phyloP scores from a whole-genome alignment of 1,139 yeast species.

The Candida sp. region DNA sequence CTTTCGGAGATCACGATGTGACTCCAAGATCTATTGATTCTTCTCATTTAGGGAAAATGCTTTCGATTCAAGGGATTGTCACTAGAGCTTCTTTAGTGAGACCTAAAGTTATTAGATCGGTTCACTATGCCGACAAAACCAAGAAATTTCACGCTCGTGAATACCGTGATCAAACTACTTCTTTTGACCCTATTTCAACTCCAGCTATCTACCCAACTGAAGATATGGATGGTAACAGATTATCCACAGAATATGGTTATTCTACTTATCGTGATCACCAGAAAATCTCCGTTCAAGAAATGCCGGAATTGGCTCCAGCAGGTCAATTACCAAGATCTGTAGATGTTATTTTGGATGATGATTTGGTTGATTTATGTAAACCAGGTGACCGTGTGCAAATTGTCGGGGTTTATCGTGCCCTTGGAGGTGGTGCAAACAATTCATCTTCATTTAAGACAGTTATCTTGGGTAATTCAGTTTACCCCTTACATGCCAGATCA shows the following conservation, averaged over 20 bases:
- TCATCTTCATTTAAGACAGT: constrained; percentile 76
- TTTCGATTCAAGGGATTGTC: constrained; percentile 93
- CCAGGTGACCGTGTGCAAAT: constrained; percentile 97
- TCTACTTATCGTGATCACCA: constrained; percentile 95
- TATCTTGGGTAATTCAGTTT: constrained; percentile 82
- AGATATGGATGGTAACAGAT: constrained; percentile 85
- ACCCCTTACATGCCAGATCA: constrained; percentile 83
- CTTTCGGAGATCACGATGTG: constrained; percentile 85
- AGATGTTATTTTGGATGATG: constrained; percentile 90
- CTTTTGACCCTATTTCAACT: constrained; percentile 80
- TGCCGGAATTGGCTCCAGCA: constrained; percentile 98
- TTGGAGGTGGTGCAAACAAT: constrained; percentile 75
- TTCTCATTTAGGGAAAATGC: constrained; percentile 70
- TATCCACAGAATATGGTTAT: constrained; percentile 89
- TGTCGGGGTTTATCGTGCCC: constrained; percentile 90
- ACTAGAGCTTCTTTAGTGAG: constrained; percentile 91
- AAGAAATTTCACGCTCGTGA: constrained; percentile 87
- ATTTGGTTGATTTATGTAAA: constrained; percentile 84
- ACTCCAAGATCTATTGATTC: constrained; percentile 89
- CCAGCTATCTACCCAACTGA: constrained; percentile 93
- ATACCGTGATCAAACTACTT: constrained; percentile 90
- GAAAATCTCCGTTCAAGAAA: constrained; percentile 89
- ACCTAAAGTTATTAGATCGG: constrained; percentile 89
- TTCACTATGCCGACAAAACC: constrained; percentile 88
- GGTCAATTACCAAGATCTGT: constrained; percentile 95